Conservation (phyloP, 441 rosid species). For the Breynia disticha region DNA sequence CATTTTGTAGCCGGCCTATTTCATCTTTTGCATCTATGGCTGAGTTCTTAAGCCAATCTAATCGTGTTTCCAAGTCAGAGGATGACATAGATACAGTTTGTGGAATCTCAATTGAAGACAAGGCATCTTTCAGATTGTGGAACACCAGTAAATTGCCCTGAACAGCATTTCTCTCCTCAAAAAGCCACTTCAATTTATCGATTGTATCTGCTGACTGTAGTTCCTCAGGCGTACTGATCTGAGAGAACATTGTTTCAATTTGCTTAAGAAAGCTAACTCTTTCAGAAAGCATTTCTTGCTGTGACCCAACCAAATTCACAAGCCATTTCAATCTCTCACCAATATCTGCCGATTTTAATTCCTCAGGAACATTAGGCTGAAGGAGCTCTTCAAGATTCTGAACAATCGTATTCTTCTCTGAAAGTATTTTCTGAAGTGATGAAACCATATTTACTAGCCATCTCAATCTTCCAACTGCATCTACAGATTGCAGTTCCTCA, state of each 20-base stretch:
- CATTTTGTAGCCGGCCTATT: conserved; percentile 37
- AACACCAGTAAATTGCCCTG: conserved; percentile 36
- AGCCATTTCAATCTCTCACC: conserved; percentile 52
- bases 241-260: conserved; percentile 47
- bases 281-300: conserved; percentile 51
- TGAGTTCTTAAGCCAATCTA: conserved; percentile 65
- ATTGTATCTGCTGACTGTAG: conserved; percentile 39
- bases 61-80: conserved; percentile 49
- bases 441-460: conserved; percentile 51
- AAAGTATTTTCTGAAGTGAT: conserved; percentile 49
- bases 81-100: conserved; percentile 38
- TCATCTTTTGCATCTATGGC: conserved; percentile 42
- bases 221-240: conserved; percentile 41
- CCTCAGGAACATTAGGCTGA: conserved; percentile 37
- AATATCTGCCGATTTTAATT: conserved; percentile 43
- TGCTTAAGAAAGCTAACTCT: conserved; percentile 38
- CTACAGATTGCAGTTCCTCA: conserved; percentile 47
- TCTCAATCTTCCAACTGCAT: conserved; percentile 44
- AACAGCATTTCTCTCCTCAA: conserved; percentile 52
- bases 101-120: conserved; percentile 51
- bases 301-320: conserved; percentile 40
- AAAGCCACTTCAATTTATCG: conserved; percentile 57
- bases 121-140: conserved; percentile 45
- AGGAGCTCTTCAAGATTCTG: conserved; percentile 48
- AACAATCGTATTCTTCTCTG: conserved; percentile 32